phyloP scores from a whole-genome alignment of 306 rosid genomes.

The Rosa chinensis region DNA sequence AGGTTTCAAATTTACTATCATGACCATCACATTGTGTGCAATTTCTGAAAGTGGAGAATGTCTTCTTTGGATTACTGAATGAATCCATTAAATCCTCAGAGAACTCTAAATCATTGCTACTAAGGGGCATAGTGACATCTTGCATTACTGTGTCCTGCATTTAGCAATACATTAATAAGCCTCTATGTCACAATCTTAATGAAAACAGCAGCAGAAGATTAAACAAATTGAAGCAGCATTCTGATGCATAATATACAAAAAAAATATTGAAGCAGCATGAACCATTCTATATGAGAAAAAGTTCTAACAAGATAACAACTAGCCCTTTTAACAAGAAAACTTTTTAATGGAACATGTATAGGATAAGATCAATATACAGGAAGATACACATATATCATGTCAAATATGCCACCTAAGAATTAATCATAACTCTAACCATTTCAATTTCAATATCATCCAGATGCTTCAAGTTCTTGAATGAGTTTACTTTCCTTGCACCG shows the following conservation, averaged over 20 bases:
- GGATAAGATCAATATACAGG: background rate
- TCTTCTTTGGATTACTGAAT: slow-evolving; percentile 38
- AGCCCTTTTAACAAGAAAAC: background rate
- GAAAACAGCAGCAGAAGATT: background rate
- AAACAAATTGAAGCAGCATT: background rate
- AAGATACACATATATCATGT: background rate
- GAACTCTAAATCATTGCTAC: slow-evolving; percentile 38
- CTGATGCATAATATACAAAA: background rate
- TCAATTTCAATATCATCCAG: slow-evolving; percentile 64
- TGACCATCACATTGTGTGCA: slow-evolving; percentile 32
- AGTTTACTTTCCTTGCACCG: slow-evolving; percentile 37
- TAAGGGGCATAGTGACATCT: slow-evolving; percentile 41
- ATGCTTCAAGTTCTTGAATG: slow-evolving; percentile 37
- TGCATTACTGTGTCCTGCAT: slow-evolving; percentile 71
- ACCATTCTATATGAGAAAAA: background rate
- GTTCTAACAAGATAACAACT: background rate
- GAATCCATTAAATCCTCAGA: slow-evolving; percentile 35
- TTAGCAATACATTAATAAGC: slow-evolving; percentile 26
- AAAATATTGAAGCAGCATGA: background rate
- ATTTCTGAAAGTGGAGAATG: slow-evolving; percentile 32
- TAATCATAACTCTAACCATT: slow-evolving; percentile 44
- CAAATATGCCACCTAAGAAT: background rate
- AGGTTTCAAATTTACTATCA: slow-evolving; percentile 29
- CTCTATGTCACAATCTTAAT: background rate
- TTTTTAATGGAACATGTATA: background rate